phyloP scores from a whole-genome alignment of 2,329 filamentous ascomycete genomes.

The Colletotrichum tamarilloi region DNA sequence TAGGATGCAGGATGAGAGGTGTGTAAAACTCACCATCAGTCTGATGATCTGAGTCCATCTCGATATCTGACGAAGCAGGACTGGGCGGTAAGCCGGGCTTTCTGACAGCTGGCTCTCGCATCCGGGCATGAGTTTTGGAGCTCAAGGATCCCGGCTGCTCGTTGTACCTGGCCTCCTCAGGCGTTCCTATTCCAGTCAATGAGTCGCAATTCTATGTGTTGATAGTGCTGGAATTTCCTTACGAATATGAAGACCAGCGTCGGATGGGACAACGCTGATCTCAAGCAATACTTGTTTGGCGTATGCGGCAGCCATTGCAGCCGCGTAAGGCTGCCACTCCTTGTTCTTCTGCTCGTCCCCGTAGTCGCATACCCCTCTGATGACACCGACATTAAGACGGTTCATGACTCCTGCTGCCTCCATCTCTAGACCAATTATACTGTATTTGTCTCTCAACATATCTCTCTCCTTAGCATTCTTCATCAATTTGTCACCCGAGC shows the following conservation, averaged over 20 bases:
- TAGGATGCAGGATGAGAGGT: neutral
- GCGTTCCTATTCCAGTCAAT: too few relatives aligned
- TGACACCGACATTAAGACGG: constrained; percentile 44
- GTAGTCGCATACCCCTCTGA: constrained; percentile 49
- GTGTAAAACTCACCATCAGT: neutral
- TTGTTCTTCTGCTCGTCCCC: constrained; percentile 47
- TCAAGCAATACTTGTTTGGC: constrained; percentile 13
- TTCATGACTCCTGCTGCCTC: constrained; percentile 48
- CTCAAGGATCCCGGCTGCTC: too few relatives aligned
- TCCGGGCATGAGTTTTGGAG: too few relatives aligned
- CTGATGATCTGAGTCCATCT: neutral
- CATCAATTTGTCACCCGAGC: constrained; percentile 47
- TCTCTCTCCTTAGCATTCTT: constrained; percentile 40
- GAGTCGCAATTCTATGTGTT: too few relatives aligned
- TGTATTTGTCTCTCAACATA: constrained; percentile 41
- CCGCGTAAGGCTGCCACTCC: constrained; percentile 48
- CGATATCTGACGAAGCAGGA: neutral
- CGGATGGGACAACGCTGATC: too few relatives aligned
- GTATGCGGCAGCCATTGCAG: constrained; percentile 46
- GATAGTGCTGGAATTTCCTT: too few relatives aligned
- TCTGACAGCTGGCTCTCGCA: neutral
- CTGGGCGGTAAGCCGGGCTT: neutral
- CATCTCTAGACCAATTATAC: constrained; percentile 48
- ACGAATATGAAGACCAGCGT: too few relatives aligned
- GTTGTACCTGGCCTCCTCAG: too few relatives aligned